Conservation (phyloP, 352 stramenopile genomes). For the Phytopythium boreale region DNA sequence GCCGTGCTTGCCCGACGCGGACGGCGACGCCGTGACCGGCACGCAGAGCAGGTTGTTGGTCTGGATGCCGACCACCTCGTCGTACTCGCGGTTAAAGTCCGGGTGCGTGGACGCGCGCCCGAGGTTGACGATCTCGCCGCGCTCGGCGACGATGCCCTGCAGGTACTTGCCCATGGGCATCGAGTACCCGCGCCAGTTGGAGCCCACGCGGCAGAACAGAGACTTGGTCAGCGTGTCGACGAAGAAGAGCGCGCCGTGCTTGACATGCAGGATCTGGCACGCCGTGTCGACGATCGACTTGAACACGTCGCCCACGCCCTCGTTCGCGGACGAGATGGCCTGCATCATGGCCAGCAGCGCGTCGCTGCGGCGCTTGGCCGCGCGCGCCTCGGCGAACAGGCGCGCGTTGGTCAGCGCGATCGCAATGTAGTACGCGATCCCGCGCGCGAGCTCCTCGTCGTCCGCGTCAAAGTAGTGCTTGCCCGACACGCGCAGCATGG, state of each 20-base stretch:
- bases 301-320: constrained; percentile 48
- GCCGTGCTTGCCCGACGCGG: constrained; percentile 26
- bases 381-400: constrained; percentile 52
- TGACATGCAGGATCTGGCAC: constrained; percentile 46
- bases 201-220: constrained; percentile 58
- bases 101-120: constrained; percentile 39
- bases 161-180: constrained; percentile 68
- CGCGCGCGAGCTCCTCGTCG: constrained; percentile 60
- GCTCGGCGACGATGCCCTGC: constrained; percentile 63
- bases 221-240: constrained; percentile 71
- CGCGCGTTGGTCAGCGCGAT: constrained; percentile 71
- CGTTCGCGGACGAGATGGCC: constrained; percentile 45
- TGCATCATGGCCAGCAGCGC: constrained; percentile 62
- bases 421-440: constrained; percentile 62
- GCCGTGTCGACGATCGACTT: constrained; percentile 35
- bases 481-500: constrained; percentile 13
- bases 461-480: constrained; percentile 73
- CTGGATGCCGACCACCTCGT: constrained; percentile 50
- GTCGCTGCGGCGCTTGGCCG: constrained; percentile 58
- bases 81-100: constrained; percentile 69
- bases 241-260: constrained; percentile 75
- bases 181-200: constrained; percentile 68
- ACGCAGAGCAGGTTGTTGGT: constrained; percentile 72
- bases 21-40: constrained; percentile 47
- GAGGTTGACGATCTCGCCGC: constrained; percentile 55